Base-by-base conservation (phyloP, 2,329 filamentous ascomycete species). In the Emmonsiellopsis sp. region DNA sequence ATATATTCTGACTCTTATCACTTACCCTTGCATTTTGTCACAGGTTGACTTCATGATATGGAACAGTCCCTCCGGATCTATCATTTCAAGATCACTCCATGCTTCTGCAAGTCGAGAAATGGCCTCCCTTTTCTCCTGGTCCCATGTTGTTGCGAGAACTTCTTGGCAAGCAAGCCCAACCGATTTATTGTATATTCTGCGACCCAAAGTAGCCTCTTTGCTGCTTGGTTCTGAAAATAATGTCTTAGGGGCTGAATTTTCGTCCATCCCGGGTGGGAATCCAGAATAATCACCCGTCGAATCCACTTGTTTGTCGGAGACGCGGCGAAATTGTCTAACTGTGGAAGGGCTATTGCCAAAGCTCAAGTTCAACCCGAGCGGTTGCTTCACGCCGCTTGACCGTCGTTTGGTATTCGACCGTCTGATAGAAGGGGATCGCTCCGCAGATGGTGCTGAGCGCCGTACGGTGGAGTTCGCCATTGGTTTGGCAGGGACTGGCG, bases 261-360 rank as follows among this genome's bases (percentile, higher is more conserved):
- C 73, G 52, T 74, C 69, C 47, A 63, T 62, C 2, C 60, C 66
- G 4, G 60, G 59, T 8, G 62, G 58, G 34, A 61, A 60, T 43
- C 62, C 65, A 6, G 60, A 55, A 2, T 57, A 51, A 39, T 63
- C 63, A 1, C 60, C 57, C 14, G 60, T 52, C 31, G 65, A 62
- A 10, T 51, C 53, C 2, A 63, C 21, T 76, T 82, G 61, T 77
- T 76, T 74, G 62, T 88, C 87, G 0, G 91, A 93, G 0, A 95
- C 89, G 27, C 92, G 83, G 58, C 88, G 87, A 75, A 96, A 97
- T 51, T 95, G 85, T 52, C 91, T 85, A 60, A 95, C 88, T 13
- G 91, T 95, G 1, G 92, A 96, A 1, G 88, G 88, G 6, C 85
- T 87, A 69, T 97, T 97, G 50, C 92, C 93, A 71, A 94, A 97